Conservation (phyloP, 331 rosid species). For the Cucumis variabilis region DNA sequence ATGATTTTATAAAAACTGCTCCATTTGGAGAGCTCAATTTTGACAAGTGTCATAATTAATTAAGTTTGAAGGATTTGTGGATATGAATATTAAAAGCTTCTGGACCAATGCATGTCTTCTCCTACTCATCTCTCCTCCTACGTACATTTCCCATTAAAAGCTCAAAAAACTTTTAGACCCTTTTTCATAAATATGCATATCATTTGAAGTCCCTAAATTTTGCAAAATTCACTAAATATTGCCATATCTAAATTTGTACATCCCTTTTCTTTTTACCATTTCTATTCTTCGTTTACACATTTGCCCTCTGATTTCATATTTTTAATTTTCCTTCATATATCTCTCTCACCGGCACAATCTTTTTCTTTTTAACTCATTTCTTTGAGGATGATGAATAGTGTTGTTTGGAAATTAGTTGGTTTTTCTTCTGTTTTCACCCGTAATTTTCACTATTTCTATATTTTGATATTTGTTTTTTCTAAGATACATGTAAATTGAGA, state of each 20-base stretch:
- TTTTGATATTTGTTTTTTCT: too few species aligned
- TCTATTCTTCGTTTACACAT: neutral
- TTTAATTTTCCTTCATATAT: too few species aligned
- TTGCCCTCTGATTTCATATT: neutral
- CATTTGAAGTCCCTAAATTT: neutral
- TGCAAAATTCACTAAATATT: neutral
- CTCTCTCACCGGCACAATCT: neutral
- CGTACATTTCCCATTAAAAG: conserved; percentile 5
- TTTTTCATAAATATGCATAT: neutral
- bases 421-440: too few species aligned
- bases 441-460: too few species aligned
- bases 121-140: neutral
- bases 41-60: neutral
- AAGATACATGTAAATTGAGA: too few species aligned
- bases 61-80: neutral
- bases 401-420: neutral
- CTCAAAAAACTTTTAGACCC: neutral
- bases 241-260: neutral
- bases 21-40: neutral
- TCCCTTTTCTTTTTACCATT: neutral
- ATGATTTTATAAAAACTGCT: too few species aligned
- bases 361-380: neutral
- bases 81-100: conserved; percentile 11
- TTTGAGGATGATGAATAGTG: neutral
- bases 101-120: conserved; percentile 18